Percentiles rank a stretch among this genome's conserved stretches.
phyloP scores from a whole-genome alignment of 2,329 filamentous ascomycete species.

The Trichoderma simmonsii region DNA sequence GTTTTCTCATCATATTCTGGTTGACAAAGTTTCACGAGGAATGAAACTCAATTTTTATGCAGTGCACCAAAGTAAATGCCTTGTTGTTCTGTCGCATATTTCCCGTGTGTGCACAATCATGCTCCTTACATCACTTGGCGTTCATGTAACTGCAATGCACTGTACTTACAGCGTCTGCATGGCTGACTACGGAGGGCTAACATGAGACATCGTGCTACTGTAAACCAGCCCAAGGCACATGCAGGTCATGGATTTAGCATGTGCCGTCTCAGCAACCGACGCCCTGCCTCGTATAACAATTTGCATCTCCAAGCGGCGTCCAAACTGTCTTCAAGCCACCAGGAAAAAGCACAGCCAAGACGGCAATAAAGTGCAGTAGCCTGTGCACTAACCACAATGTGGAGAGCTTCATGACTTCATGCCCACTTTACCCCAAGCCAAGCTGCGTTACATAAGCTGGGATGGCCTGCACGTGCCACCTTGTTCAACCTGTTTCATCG shows the following conservation, averaged over 20 bases:
- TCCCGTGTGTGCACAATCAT: neutral
- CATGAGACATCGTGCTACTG: neutral
- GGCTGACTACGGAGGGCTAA: neutral
- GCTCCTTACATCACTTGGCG: neutral
- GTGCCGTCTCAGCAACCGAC: neutral
- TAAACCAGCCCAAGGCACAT: neutral
- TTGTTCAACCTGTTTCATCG: conserved; percentile 1
- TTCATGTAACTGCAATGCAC: neutral
- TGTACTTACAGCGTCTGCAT: neutral
- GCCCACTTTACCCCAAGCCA: neutral
- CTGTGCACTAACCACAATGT: neutral
- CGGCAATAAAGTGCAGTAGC: neutral
- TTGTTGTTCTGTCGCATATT: neutral
- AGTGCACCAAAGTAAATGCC: neutral
- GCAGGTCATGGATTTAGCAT: neutral
- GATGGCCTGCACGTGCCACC: conserved; percentile 15
- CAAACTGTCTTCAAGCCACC: neutral
- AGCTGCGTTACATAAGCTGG: conserved; percentile 3
- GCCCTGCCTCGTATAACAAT: neutral
- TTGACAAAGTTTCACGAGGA: neutral
- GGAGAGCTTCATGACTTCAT: neutral
- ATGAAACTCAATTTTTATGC: neutral
- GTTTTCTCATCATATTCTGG: neutral
- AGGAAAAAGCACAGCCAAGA: neutral
- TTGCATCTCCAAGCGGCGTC: neutral